A percentile compares a stretch with the other conserved stretches of the same genome.
These are phyloP conservation scores for Gentiana straminea DNA, from an alignment of 257 asterid species.

Conservation along the genomic window DNA sequence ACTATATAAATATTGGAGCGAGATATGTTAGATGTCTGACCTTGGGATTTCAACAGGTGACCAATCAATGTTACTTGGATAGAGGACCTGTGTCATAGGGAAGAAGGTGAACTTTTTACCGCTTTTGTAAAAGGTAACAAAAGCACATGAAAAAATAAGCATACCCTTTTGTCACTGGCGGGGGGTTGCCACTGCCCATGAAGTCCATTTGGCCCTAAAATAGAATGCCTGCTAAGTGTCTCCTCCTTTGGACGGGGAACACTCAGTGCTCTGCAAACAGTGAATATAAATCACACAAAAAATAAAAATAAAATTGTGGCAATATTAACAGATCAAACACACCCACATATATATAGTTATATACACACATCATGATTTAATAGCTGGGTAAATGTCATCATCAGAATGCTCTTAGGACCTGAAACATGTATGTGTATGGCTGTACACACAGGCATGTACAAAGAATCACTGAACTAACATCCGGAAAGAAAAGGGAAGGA, in stretches of 20 bases:
- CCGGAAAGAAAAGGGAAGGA: background rate
- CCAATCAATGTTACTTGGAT: constrained; percentile 70
- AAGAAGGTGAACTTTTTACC: constrained; percentile 1
- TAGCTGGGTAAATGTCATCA: background rate
- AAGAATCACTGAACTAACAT: background rate
- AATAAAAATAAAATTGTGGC: constrained; percentile 4
- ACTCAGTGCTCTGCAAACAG: constrained; percentile 41
- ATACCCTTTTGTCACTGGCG: constrained; percentile 46
- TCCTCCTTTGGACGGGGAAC: constrained; percentile 73
- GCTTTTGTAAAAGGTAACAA: background rate
- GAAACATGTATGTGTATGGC: background rate
- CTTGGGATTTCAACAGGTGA: constrained; percentile 48
- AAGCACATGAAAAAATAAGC: constrained; percentile 9
- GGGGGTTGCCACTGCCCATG: constrained; percentile 86
- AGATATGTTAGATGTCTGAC: constrained; percentile 24
- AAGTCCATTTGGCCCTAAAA: constrained; percentile 92
- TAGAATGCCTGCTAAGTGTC: constrained; percentile 84
- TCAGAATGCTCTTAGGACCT: background rate
- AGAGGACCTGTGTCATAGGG: constrained; percentile 55
- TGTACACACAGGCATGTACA: background rate
- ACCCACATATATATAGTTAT: too few relatives aligned
- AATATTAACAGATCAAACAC: too few relatives aligned
- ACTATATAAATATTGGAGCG: too few relatives aligned
- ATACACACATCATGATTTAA: too few relatives aligned
- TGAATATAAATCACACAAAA: constrained; percentile 4